These are phyloP conservation scores for Trichoderma cornu-damae DNA, from an alignment of 2,329 filamentous ascomycete genomes.

Conservation along the genomic window DNA sequence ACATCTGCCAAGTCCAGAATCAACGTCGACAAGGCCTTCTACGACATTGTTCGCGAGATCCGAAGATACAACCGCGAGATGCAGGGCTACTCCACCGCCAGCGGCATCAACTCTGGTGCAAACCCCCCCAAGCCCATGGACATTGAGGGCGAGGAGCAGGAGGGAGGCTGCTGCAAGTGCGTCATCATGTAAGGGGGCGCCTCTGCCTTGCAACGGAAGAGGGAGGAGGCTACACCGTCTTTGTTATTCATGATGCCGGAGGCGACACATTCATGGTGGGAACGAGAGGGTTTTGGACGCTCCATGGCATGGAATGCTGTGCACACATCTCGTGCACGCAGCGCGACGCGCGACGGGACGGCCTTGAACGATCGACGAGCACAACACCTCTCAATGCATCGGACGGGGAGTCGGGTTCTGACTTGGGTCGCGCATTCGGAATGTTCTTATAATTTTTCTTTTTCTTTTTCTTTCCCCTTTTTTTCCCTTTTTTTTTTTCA, in stretches of 20 bases:
- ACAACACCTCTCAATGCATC: conserved; percentile 33
- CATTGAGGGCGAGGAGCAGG: conserved; percentile 62
- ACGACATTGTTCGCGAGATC: conserved; percentile 96
- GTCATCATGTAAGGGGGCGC: conserved; percentile 67
- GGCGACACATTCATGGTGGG: conserved; percentile 17
- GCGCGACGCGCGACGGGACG: conserved; percentile 11
- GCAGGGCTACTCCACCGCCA: conserved; percentile 74
- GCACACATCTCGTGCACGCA: not conserved
- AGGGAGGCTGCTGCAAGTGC: conserved; percentile 82
- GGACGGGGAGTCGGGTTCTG: conserved; percentile 38
- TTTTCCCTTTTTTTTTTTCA: conserved; percentile 20
- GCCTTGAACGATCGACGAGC: conserved; percentile 22
- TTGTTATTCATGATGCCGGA: conserved; percentile 12
- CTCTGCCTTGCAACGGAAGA: not conserved
- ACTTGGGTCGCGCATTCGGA: conserved; percentile 29
- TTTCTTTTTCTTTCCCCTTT: conserved; percentile 21
- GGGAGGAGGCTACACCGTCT: not conserved
- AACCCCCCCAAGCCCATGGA: conserved; percentile 70
- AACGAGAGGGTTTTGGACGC: conserved; percentile 10
- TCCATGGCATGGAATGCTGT: conserved; percentile 13
- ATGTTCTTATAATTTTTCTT: conserved; percentile 22
- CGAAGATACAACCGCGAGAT: conserved; percentile 98
- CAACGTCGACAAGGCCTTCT: conserved; percentile 98
- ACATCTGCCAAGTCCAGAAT: conserved; percentile 97
- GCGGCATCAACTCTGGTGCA: conserved; percentile 57